Evolutionary conservation across 495 filamentous ascomycete species (phyloP).

Genomic region (Amphirosellinia nigrospora): DNA sequence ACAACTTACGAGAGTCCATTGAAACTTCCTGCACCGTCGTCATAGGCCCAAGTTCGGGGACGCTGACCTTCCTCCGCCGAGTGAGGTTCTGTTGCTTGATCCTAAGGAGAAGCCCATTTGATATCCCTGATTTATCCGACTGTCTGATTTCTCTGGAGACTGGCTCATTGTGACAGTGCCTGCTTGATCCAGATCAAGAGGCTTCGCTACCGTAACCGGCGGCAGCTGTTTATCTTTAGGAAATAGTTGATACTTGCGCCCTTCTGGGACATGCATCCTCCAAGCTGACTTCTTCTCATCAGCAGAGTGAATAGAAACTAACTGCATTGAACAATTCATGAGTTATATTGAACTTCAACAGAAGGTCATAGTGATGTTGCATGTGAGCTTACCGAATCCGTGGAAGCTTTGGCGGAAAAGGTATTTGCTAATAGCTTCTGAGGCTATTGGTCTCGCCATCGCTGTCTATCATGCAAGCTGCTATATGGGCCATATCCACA

Average conservation of each 20-base stretch:
- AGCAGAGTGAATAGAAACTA: conserved; percentile 41
- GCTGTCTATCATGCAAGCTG: conserved; percentile 49
- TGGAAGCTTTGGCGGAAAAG: conserved; percentile 48
- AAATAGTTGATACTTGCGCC: conserved; percentile 59
- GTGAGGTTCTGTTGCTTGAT: conserved; percentile 59
- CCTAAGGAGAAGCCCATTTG: conserved; percentile 51
- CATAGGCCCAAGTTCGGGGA: conserved; percentile 69
- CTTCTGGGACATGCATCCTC: conserved; percentile 59
- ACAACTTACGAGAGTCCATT: conserved; percentile 75
- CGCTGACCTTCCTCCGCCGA: conserved; percentile 66
- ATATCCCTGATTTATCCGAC: conserved; percentile 35
- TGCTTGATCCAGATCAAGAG: conserved; percentile 58
- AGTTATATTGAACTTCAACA: conserved; percentile 34
- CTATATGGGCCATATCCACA: conserved; percentile 57
- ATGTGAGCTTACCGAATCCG: conserved; percentile 50
- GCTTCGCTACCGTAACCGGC: conserved; percentile 43
- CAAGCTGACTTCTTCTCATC: conserved; percentile 53
- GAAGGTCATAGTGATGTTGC: conserved; percentile 14
- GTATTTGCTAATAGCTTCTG: conserved; percentile 54
- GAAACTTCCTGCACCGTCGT: conserved; percentile 69
- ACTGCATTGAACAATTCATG: conserved; percentile 30
- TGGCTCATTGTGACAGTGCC: conserved; percentile 54
- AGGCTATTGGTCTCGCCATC: conserved; percentile 45
- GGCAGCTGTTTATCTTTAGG: conserved; percentile 52
- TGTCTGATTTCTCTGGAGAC: conserved; percentile 50